These are phyloP conservation scores for Fusarium sp. DNA, from an alignment of 2,329 filamentous ascomycete species.

Conservation along the genomic window DNA sequence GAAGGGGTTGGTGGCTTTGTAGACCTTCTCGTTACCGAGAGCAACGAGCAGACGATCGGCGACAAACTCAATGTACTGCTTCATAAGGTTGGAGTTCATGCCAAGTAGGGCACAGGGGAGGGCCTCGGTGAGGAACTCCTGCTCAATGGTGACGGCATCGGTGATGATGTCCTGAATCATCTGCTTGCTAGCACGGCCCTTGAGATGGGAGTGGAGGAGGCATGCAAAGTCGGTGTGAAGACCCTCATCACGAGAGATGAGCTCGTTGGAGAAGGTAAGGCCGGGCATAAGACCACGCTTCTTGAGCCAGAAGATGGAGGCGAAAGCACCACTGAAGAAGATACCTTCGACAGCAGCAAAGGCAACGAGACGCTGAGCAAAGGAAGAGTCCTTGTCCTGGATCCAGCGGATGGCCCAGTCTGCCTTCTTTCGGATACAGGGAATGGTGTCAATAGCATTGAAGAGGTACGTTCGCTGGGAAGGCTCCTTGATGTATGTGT, in stretches of 20 bases:
- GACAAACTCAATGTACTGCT: conserved; percentile 99
- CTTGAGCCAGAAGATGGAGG: conserved; percentile 99
- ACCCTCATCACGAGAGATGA: conserved; percentile 99
- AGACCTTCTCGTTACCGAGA: conserved; percentile 93
- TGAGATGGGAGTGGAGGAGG: conserved; percentile 95
- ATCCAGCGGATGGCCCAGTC: conserved; percentile 98
- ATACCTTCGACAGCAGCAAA: conserved; percentile 99
- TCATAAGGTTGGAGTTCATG: conserved; percentile 98
- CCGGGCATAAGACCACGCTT: conserved; percentile 99
- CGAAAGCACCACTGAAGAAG: conserved; percentile 99
- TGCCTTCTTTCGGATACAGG: conserved; percentile 97
- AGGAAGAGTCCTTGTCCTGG: conserved; percentile 89
- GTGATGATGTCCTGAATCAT: conserved; percentile 88
- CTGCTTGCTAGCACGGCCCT: conserved; percentile 85
- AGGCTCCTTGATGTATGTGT: conserved; percentile 99
- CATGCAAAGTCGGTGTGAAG: conserved; percentile 99
- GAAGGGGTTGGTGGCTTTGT: conserved; percentile 94
- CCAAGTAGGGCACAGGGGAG: conserved; percentile 91
- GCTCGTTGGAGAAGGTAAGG: conserved; percentile 98
- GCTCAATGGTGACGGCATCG: conserved; percentile 92
- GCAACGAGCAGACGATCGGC: conserved; percentile 93
- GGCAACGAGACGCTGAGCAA: conserved; percentile 92
- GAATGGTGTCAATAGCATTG: conserved; percentile 98
- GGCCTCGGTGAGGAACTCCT: conserved; percentile 97
- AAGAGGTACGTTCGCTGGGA: conserved; percentile 94